Conservation (phyloP, 345 rosid species). For the Fremontodendron californicum region DNA sequence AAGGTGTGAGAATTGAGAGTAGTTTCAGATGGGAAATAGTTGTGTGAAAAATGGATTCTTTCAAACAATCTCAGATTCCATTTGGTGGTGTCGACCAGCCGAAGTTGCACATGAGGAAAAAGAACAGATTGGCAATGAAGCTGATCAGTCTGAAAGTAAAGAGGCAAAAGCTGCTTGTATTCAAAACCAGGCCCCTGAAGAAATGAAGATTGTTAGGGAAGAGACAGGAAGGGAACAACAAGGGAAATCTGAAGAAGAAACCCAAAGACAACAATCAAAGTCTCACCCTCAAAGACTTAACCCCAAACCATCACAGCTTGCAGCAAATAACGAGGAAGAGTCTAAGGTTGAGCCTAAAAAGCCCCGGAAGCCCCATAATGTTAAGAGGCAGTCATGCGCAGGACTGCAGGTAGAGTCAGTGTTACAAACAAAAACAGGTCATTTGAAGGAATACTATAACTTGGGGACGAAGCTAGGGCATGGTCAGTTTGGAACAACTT, state of each 20-base stretch:
- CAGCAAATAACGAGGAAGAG: background rate
- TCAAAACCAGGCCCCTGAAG: conserved; percentile 34
- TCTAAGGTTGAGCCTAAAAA: conserved; percentile 18
- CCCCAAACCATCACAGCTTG: conserved; percentile 5
- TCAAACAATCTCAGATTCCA: conserved; percentile 29
- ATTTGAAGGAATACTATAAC: conserved; percentile 59
- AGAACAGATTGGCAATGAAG: conserved; percentile 1
- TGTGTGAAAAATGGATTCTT: conserved; percentile 31
- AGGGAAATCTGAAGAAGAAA: conserved; percentile 21
- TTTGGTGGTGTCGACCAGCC: conserved; percentile 28
- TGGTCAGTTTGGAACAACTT: conserved; percentile 89
- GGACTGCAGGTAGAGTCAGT: conserved; percentile 60
- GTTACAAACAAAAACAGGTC: conserved; percentile 54
- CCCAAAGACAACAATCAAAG: conserved; percentile 16
- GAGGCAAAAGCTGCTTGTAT: conserved; percentile 17
- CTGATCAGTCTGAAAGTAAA: conserved; percentile 1
- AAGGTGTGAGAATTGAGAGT: conserved; percentile 4
- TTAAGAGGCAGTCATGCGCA: conserved; percentile 54
- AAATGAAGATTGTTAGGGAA: conserved; percentile 39
- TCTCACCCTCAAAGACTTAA: conserved; percentile 1
- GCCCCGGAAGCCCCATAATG: conserved; percentile 36
- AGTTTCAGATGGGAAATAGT: conserved; percentile 61
- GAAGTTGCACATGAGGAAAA: conserved; percentile 6
- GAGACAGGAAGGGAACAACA: conserved; percentile 4
- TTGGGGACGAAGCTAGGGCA: conserved; percentile 75